phyloP scores from a whole-genome alignment of 2,329 filamentous ascomycete species.

The Elsinoe ampelina region DNA sequence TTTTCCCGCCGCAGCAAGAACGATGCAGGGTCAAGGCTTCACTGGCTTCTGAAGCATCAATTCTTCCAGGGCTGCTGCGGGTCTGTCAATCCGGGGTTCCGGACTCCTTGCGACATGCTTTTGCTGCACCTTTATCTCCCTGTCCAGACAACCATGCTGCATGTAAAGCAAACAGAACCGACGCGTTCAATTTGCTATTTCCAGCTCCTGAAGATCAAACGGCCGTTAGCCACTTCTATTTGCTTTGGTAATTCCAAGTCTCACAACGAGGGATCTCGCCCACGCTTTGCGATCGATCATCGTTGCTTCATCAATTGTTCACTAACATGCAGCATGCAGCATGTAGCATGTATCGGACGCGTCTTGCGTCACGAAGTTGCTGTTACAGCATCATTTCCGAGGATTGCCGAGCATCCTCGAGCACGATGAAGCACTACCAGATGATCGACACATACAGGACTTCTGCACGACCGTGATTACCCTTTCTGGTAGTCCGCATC shows the following conservation, averaged over 20 bases:
- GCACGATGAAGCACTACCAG: background rate
- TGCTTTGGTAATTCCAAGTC: background rate
- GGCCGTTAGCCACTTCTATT: background rate
- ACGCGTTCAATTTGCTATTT: conserved; percentile 1
- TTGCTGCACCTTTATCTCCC: conserved; percentile 1
- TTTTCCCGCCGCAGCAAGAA: conserved; percentile 7
- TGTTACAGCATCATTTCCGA: background rate
- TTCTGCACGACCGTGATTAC: background rate
- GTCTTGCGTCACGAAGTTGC: background rate
- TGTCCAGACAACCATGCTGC: background rate
- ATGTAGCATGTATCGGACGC: background rate
- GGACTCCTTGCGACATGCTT: conserved; percentile 3
- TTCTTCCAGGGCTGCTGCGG: background rate
- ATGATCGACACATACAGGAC: background rate
- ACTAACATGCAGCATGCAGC: no score
- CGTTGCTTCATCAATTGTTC: background rate
- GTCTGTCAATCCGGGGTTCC: conserved; percentile 9
- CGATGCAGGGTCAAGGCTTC: conserved; percentile 6
- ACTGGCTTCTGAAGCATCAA: background rate
- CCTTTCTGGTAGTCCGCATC: background rate
- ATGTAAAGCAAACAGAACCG: background rate
- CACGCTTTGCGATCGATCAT: background rate
- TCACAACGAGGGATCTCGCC: background rate
- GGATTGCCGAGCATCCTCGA: background rate
- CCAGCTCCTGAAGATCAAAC: conserved; percentile 12